A percentile compares a stretch with the other conserved stretches of the same genome.
Evolutionary conservation across 108 stramenopile genomes (phyloP).

Genomic region (Epithemia pelagica): DNA sequence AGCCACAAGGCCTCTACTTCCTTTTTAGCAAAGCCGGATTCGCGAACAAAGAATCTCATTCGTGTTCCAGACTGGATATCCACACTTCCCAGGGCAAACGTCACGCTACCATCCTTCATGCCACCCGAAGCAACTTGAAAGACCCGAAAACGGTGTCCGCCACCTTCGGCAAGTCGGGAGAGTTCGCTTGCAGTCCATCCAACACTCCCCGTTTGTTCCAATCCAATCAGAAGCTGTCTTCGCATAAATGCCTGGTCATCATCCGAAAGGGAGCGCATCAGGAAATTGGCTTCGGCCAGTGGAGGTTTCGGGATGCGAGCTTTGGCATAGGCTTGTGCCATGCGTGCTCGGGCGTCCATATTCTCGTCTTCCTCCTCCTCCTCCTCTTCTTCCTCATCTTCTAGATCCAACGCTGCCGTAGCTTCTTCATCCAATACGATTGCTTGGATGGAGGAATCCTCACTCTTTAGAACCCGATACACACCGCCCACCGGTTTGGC

Average conservation of each 20-base stretch:
- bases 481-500: constrained; percentile 82
- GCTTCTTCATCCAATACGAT: constrained; percentile 73
- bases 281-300: constrained; percentile 79
- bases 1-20: constrained; percentile 81
- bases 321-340: constrained; percentile 58
- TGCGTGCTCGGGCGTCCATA: constrained; percentile 30
- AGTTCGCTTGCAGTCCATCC: constrained; percentile 57
- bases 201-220: constrained; percentile 28
- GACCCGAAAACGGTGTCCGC: constrained; percentile 69
- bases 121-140: constrained; percentile 76
- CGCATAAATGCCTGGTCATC: constrained; percentile 84
- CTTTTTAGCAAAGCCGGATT: constrained; percentile 77
- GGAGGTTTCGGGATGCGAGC: constrained; percentile 77
- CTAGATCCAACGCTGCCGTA: constrained; percentile 33
- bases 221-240: constrained; percentile 61
- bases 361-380: constrained; percentile 26
- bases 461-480: constrained; percentile 63
- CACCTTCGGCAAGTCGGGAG: constrained; percentile 53
- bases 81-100: constrained; percentile 67
- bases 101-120: constrained; percentile 83
- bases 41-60: constrained; percentile 79
- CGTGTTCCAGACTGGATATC: constrained; percentile 65
- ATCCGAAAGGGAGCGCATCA: constrained; percentile 70
- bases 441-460: constrained; percentile 53
- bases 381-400: constrained; percentile 31